Evolutionary conservation across 768 basidiomycete species (phyloP), one percentile per base, ranked within the genome.

Genomic region (Russula abietina): DNA sequence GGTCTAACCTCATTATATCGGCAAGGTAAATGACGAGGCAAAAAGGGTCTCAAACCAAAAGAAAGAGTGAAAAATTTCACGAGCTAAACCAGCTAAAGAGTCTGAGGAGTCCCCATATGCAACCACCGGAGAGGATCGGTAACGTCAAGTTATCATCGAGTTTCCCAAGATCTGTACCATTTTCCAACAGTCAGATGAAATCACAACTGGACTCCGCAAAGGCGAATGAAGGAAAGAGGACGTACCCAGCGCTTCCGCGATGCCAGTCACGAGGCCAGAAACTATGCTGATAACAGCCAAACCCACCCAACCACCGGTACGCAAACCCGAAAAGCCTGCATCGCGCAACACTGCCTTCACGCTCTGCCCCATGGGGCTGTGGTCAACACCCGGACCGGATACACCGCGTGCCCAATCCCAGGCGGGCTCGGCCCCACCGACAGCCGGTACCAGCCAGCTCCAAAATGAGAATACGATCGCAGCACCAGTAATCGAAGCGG

Each of bases 91-190:
- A 77, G 43, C 74, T 75, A 3, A 79, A 69, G 19, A 75, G 62
- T 66, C 76, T 79, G 74, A 80, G 79, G 26, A 83, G 77, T 3
- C 77, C 78, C 83, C 83, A 87, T 33, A 87, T 71, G 67, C 83
- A 79, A 2, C 84, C 89, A 3, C 93, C 93, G 7, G 91, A 86
- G 59, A 95, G 83, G 70, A 96, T 85, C 4, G 94, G 94, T 28
- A 97, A 75, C 9, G 91, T 95, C 28, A 97, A 73, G 71, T 97
- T 96, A 71, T 97, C 94, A 69, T 97, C 94, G 43, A 93, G 71
- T 0, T 81, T 82, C 19, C 92, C 92, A 3, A 96, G 78, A 72
- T 95, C 92, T 96, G 71, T 32, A 26, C 22, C 19, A 50, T 17
- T 55, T 39, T 26, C 32, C 28, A 32, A 16, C 16, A 46, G 14